Evolutionary conservation across 192 early-diverging fungal species (phyloP), one percentile per base, ranked within the genome.

Genomic region (Gonapodya prolifera): DNA sequence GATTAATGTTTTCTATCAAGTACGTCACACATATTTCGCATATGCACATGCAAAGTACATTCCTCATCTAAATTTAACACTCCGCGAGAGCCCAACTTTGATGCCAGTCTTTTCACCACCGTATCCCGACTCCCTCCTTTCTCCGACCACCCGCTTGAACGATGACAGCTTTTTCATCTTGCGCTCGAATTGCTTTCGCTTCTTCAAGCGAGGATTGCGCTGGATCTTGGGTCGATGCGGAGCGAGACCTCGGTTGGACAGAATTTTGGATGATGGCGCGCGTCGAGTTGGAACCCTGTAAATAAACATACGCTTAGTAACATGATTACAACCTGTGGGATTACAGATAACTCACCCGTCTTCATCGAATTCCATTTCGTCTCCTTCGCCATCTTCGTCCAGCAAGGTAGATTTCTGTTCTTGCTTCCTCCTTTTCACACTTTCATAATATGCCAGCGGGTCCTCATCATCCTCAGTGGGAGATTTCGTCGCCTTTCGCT

Each of bases 151-250:
- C 8, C 71, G 16, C 31, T 73, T 73, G 28, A 32, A 30, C 8
- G 28, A 30, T 32, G 28, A 18, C 71, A 73, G 31, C 29, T 73
- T 73, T 32, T 16, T 73, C 16, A 73, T 29, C 31, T 30, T 73
- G 8, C 32, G 18, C 31, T 73, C 71, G 31, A 30, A 73, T 32
- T 73, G 18, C 71, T 30, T 18, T 29, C 71, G 18, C 31, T 73
- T 73, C 71, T 73, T 73, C 71, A 73, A 29, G 31, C 71, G 71
- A 73, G 71, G 71, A 29, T 73, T 73, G 28, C 71, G 18, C 8
- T 73, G 28, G 28, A 73, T 32, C 31, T 73, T 73, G 8, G 18
- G 18, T 13, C 32, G 18, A 30, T 32, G 18, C 31, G 71, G 28
- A 2, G 71, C 32, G 18, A 73, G 31, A 29, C 71, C 71, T 13